Base-by-base conservation (phyloP, 441 rosid genomes). In the Biscutella laevigata region DNA sequence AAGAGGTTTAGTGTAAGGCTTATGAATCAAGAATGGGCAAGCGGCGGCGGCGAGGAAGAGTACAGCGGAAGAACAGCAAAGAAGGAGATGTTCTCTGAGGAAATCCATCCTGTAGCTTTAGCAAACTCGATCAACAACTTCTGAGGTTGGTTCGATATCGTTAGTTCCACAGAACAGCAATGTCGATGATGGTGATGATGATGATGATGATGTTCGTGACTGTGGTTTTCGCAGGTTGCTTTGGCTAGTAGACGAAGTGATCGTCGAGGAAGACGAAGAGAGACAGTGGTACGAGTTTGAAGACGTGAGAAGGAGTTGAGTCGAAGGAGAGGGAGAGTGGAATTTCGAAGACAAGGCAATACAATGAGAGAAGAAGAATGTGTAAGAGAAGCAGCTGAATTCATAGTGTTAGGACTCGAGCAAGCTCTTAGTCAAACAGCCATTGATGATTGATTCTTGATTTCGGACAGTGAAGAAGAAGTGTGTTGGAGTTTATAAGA, bases 391-490 rank as follows among this genome's bases (percentile, higher is more conserved):
- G n/a, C 0, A 4, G 21, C 39, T 3, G 20, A 10, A 28, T 38
- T 49, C 59, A 54, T 54, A 19, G 7, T 41, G n/a, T 10, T 14
- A 40, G 14, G 12, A 29, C 28, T 54, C 10, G 21, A 54, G 13
- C n/a, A 0, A 14, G 28, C 28, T 39, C 6, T 11, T 6, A 10
- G 3, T 41, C 38, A 54, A 12, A 2, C 29, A 10, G 21, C 14
- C 38, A 41, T 40, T 54, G 48, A 29, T 39, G n/a, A n/a, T n/a
- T n/a, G n/a, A n/a, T n/a, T n/a, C 40, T 29, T 29, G 49, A 54
- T 29, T 29, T 54, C 45, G 16, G n/a, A 25, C 11, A n/a, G 3
- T 19, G 6, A 36, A 36, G 29, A 29, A 53, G 59, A 58, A 36
- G 26, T 12, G 7, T 3, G 17, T 27, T 40, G 20, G 11, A 30